Evolutionary conservation across 306 rosid genomes (phyloP), one percentile per base, ranked within the genome.

Genomic region (Vigna trinervia): DNA sequence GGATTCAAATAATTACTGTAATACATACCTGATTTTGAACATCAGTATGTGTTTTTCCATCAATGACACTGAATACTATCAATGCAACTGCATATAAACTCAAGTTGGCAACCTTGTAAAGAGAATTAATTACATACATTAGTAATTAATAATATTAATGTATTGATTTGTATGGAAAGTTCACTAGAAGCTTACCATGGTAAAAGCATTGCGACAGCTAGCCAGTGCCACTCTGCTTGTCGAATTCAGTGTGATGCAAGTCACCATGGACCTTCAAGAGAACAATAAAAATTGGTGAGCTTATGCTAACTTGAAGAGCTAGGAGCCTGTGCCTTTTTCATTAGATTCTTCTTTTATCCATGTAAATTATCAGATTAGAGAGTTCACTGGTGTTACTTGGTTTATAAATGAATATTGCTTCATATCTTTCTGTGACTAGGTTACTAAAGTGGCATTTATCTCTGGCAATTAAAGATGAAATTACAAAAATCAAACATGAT

Each of bases 131-230:
- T 12, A 38, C 57, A 64, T 12, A 26, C n/a, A 47, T 76, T 46
- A 79, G 46, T 48, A 46, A 76, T 46, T 66, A 66, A 71, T 66
- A 66, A 71, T 72, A 67, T 19, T 7, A 43, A 65, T 22, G 23
- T 28, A 73, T 71, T 12, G 63, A 47, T 67, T 61, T 8, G 41
- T 56, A 36, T 22, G 39, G 50, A 58, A 73, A 62, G 77, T 73
- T 58, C 67, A 59, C 10, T 23, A 73, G 71, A 73, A 83, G 46
- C 80, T 80, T 72, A 95, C 98, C 98, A 95, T 95, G 45, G 82
- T 83, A 87, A 95, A 94, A 77, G 97, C 97, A 81, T 95, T 95
- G 67, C 98, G 97, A 77, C 98, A 92, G 76, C 98, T 95, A 78
- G 96, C 90, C 75, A 95, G 86, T 53, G 87, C 96, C 77, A 92